These are phyloP conservation scores for Rostrohypoxylon terebratum DNA, from an alignment of 495 filamentous ascomycete genomes.

Conservation along the genomic window DNA sequence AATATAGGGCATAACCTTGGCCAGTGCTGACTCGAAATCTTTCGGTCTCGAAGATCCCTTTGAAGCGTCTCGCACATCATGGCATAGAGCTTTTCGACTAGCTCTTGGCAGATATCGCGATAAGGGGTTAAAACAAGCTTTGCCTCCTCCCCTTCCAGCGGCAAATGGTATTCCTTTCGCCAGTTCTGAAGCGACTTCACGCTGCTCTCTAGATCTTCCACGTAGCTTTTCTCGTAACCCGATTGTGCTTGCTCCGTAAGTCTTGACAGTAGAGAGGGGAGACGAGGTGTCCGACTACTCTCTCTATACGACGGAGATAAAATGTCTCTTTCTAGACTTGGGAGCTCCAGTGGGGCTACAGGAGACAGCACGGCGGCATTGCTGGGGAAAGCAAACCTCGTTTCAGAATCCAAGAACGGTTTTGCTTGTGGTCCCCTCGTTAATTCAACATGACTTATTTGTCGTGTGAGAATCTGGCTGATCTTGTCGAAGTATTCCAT, in stretches of 20 bases:
- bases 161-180: conserved; percentile 8
- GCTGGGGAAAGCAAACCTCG: conserved; percentile 3
- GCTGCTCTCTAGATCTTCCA: conserved; percentile 43
- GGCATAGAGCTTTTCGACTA: conserved; percentile 11
- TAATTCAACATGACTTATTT: not conserved
- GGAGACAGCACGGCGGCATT: conserved; percentile 24
- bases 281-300: not conserved
- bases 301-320: not conserved
- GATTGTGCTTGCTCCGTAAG: conserved; percentile 14
- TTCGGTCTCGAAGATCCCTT: not conserved
- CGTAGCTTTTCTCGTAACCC: conserved; percentile 44
- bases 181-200: conserved; percentile 20
- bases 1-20: conserved; percentile 52
- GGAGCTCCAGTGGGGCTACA: conserved; percentile 7
- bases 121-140: not conserved
- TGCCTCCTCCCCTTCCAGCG: not conserved
- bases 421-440: not conserved
- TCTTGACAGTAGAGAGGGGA: conserved; percentile 13
- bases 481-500: conserved; percentile 22
- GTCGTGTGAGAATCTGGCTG: not conserved
- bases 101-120: not conserved
- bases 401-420: not conserved
- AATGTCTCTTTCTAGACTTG: not conserved
- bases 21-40: conserved; percentile 22
- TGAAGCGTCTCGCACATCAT: conserved; percentile 20